Conservation (phyloP, 2,329 filamentous ascomycete species). For the Elsinoe australis region DNA sequence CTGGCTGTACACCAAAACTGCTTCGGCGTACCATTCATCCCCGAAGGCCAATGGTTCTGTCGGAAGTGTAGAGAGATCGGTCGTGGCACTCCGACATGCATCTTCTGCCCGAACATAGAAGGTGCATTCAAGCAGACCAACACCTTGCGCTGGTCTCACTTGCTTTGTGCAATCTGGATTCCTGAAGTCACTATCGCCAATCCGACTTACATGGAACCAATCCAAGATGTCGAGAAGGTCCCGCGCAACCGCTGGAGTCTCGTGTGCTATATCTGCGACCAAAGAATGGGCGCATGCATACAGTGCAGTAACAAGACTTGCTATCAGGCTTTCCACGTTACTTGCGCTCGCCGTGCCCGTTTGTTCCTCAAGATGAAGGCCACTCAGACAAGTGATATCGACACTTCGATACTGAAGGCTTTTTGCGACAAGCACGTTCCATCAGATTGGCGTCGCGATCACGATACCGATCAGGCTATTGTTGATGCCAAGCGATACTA, state of each 20-base stretch:
- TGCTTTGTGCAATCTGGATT: constrained; percentile 97
- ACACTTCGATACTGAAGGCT: constrained; percentile 78
- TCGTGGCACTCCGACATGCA: constrained; percentile 87
- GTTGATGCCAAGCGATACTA: constrained; percentile 83
- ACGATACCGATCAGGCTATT: constrained; percentile 72
- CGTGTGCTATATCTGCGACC: constrained; percentile 88
- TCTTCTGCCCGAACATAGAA: constrained; percentile 96
- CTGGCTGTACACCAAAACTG: constrained; percentile 97
- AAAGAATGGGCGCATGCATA: constrained; percentile 96
- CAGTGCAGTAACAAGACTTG: constrained; percentile 97
- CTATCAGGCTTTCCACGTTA: constrained; percentile 95
- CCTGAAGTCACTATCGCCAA: constrained; percentile 94
- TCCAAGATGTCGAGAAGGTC: constrained; percentile 96
- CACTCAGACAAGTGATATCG: constrained; percentile 69
- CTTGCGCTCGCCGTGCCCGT: constrained; percentile 79
- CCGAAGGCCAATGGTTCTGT: constrained; percentile 96
- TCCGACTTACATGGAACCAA: constrained; percentile 94
- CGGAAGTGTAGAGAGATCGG: constrained; percentile 94
- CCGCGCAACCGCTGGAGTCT: constrained; percentile 90
- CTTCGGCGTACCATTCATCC: constrained; percentile 97
- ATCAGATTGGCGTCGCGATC: constrained; percentile 76
- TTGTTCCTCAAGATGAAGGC: constrained; percentile 97
- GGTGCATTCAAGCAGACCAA: constrained; percentile 98
- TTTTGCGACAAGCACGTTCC: constrained; percentile 96
- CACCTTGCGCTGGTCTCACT: constrained; percentile 90